phyloP scores from a whole-genome alignment of 306 rosid species.

The Prinsepia uniflora region DNA sequence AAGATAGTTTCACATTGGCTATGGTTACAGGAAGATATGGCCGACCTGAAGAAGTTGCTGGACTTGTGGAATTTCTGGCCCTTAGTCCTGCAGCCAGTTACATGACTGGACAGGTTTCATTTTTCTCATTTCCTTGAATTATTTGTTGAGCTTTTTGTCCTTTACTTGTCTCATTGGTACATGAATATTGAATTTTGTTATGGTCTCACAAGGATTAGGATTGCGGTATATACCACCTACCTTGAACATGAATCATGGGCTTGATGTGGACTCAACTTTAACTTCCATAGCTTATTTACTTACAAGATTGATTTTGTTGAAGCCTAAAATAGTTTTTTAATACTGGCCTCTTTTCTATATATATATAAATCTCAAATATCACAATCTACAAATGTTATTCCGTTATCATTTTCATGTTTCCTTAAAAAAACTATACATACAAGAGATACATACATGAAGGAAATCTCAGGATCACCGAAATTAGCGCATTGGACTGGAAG shows the following conservation, averaged over 20 bases:
- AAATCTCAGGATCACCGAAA: not conserved
- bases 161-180: not conserved
- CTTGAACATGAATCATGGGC: not conserved
- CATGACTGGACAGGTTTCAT: constrained; percentile 87
- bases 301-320: not conserved
- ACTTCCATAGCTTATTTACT: not conserved
- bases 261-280: not conserved
- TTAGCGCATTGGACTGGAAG: not conserved
- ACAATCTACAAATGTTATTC: not conserved
- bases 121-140: not conserved
- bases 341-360: not conserved
- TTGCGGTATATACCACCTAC: not conserved
- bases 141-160: not conserved
- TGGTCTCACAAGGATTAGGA: not conserved
- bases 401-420: not conserved
- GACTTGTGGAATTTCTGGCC: constrained; percentile 93
- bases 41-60: constrained; percentile 95
- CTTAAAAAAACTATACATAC: not conserved
- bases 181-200: not conserved
- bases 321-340: not conserved
- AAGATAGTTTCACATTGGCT: constrained; percentile 16
- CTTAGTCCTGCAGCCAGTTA: constrained; percentile 82
- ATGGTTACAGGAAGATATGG: constrained; percentile 79
- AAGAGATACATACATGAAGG: not conserved
- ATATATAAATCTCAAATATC: not conserved